Conservation (phyloP, 306 rosid genomes). For the Crotalaria pallida region DNA sequence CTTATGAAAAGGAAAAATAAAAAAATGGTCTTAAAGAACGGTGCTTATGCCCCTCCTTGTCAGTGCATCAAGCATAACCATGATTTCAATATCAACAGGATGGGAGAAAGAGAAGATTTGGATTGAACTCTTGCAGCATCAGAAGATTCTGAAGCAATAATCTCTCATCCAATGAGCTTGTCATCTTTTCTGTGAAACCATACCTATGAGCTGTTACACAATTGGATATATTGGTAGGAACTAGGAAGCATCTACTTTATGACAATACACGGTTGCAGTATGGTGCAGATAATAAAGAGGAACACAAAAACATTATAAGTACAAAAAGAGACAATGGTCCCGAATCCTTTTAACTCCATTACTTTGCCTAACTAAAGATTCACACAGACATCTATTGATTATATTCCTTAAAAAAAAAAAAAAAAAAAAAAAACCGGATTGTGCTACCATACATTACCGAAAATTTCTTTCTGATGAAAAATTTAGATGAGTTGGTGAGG, state of each 20-base stretch:
- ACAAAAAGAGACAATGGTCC: not conserved
- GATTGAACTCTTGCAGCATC: not conserved
- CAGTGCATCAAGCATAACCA: not conserved
- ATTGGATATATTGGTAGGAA: not conserved
- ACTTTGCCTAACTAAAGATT: not conserved
- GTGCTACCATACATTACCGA: not conserved
- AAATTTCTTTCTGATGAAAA: not conserved
- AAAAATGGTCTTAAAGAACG: not conserved
- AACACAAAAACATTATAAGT: not conserved
- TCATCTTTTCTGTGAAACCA: not conserved
- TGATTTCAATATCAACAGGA: not conserved
- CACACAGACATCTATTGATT: not conserved
- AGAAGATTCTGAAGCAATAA: not conserved
- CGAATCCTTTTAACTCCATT: not conserved
- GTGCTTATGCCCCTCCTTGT: not conserved
- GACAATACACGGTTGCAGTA: not conserved
- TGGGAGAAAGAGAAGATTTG: not conserved
- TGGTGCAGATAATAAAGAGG: not conserved
- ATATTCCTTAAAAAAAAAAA: too few species aligned
- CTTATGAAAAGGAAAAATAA: not conserved
- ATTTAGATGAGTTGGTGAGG: too few species aligned
- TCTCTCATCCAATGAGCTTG: not conserved
- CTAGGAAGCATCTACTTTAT: conserved; percentile 6
- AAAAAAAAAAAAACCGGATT: not conserved
- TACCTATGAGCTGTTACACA: not conserved